Evolutionary conservation across 2,329 filamentous ascomycete species (phyloP).

Genomic region (Aspergillus aculeatus): DNA sequence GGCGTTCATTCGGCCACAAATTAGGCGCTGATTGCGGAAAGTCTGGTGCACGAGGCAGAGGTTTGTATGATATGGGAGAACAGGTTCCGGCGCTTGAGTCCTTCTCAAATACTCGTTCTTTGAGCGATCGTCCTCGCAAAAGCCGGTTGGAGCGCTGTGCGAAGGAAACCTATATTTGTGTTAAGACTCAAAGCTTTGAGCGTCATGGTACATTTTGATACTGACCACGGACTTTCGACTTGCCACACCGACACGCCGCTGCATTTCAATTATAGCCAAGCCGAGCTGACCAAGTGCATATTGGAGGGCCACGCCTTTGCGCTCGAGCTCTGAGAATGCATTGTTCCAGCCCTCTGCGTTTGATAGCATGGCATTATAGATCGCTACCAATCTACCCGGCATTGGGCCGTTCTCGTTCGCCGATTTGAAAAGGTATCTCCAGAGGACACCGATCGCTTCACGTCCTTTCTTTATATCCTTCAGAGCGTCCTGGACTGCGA

Average conservation of each 20-base stretch:
- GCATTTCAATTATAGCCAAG: constrained; percentile 79
- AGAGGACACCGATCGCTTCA: constrained; percentile 72
- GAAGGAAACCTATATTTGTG: constrained; percentile 22
- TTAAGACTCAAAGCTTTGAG: constrained; percentile 4
- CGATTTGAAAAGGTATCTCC: constrained; percentile 69
- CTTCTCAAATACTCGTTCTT: constrained; percentile 26
- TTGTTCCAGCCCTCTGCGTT: constrained; percentile 89
- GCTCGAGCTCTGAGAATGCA: constrained; percentile 73
- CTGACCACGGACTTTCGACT: constrained; percentile 69
- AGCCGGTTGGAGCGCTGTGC: constrained; percentile 12
- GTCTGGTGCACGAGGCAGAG: constrained; percentile 31
- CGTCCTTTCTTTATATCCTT: constrained; percentile 77
- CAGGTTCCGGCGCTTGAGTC: constrained; percentile 6
- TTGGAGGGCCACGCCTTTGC: constrained; percentile 68
- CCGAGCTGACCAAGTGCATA: constrained; percentile 69
- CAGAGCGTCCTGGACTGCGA: constrained; percentile 72
- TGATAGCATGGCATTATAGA: constrained; percentile 86
- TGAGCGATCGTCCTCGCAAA: constrained; percentile 23
- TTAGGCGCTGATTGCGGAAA: constrained; percentile 8
- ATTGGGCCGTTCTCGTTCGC: constrained; percentile 60
- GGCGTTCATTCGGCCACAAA: constrained; percentile 13
- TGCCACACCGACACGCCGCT: constrained; percentile 77
- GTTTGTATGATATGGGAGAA: constrained; percentile 25
- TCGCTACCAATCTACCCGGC: constrained; percentile 63
- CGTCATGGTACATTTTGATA: constrained; percentile 35